Percentiles rank a stretch among this genome's conserved stretches.
These are phyloP conservation scores for Vaccinium darrowii DNA, from an alignment of 148 eudicot species.

Conservation along the genomic window DNA sequence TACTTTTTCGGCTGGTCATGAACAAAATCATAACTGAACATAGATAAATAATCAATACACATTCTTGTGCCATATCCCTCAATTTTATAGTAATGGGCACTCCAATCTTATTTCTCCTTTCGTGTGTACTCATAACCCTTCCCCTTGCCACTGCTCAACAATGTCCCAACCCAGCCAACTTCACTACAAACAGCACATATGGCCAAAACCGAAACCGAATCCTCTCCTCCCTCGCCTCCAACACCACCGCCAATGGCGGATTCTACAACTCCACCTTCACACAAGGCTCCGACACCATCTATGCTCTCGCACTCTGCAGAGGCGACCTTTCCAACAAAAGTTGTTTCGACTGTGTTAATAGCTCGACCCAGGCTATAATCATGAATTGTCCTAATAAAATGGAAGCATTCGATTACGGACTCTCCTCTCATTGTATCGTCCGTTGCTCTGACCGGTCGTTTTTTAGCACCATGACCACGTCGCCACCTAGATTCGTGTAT, in stretches of 20 bases:
- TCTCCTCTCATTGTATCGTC: not conserved
- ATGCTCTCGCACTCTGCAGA: too few species aligned
- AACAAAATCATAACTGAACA: not conserved
- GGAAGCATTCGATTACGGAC: not conserved
- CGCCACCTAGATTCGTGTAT: not conserved
- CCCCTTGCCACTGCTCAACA: not conserved
- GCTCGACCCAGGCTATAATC: not conserved
- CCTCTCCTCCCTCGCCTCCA: slow-evolving; percentile 9
- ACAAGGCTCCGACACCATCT: too few species aligned
- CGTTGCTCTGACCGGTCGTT: not conserved
- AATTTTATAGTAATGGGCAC: not conserved
- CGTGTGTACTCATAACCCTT: not conserved
- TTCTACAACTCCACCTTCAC: not conserved
- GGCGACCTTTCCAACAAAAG: not conserved
- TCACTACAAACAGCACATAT: not conserved
- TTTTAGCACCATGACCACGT: not conserved
- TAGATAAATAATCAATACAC: not conserved
- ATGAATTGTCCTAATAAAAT: not conserved
- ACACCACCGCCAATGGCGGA: not conserved
- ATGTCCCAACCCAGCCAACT: not conserved
- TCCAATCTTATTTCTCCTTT: not conserved
- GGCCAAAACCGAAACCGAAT: not conserved
- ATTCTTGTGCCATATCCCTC: not conserved
- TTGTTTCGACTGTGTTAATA: not conserved
- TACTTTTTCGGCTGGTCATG: not conserved